Evolutionary conservation across 768 basidiomycete species (phyloP).

Genomic region (Chalciporus chontae): DNA sequence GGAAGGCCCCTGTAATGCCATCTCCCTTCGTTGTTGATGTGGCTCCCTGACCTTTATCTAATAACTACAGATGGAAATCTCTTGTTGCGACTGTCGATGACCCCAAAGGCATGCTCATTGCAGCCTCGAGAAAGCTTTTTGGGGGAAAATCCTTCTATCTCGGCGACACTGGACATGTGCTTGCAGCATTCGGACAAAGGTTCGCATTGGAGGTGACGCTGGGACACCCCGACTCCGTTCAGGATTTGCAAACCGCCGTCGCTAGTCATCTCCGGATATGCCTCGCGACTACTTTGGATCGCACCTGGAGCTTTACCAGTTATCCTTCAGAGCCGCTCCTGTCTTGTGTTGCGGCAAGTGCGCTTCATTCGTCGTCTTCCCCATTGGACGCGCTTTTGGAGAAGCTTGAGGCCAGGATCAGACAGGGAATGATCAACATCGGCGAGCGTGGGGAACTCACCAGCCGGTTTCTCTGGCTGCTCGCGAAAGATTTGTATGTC

Average conservation of each 20-base stretch:
- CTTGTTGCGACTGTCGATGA: neutral
- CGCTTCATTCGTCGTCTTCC: too few relatives aligned
- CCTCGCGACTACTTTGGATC: too few relatives aligned
- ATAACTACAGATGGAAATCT: neutral
- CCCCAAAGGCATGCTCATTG: too few relatives aligned
- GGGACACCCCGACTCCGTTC: neutral
- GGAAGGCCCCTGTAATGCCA: conserved; percentile 2
- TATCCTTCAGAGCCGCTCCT: too few relatives aligned
- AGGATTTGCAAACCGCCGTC: neutral
- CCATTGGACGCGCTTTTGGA: too few relatives aligned
- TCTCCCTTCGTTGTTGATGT: neutral
- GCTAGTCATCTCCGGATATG: conserved; percentile 9
- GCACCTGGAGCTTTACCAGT: too few relatives aligned
- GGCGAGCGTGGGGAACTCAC: too few relatives aligned
- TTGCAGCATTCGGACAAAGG: neutral
- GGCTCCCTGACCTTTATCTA: neutral
- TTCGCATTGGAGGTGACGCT: neutral
- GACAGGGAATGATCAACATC: too few relatives aligned
- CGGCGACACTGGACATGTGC: neutral
- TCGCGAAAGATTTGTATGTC: too few relatives aligned
- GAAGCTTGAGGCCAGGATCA: too few relatives aligned
- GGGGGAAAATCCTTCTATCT: neutral
- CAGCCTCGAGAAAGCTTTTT: neutral
- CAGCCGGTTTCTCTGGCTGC: too few relatives aligned
- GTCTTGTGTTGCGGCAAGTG: too few relatives aligned